phyloP scores from a whole-genome alignment of 140 eudicot genomes.

The Bidens hawaiensis region DNA sequence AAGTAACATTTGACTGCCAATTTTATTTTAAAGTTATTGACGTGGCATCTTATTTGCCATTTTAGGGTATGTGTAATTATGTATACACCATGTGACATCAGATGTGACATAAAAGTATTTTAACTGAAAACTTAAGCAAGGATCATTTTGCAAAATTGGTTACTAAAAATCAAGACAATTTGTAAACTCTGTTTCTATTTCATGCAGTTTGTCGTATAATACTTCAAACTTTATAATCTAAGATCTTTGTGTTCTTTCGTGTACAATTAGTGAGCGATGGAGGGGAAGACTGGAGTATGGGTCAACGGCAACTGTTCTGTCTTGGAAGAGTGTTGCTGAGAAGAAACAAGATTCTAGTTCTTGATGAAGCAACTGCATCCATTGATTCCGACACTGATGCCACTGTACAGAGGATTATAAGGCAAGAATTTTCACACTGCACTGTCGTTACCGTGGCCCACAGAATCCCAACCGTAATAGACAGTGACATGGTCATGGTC shows the following conservation, averaged over 20 bases:
- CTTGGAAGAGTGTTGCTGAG: constrained; percentile 71
- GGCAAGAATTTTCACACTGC: constrained; percentile 66
- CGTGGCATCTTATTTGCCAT: too few species aligned
- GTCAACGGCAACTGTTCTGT: constrained; percentile 75
- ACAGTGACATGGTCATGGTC: constrained; percentile 86
- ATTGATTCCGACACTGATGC: constrained; percentile 80
- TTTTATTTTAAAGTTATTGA: too few species aligned
- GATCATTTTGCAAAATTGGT: too few species aligned
- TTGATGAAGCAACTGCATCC: constrained; percentile 95
- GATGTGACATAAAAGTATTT: too few species aligned
- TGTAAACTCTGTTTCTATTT: too few species aligned
- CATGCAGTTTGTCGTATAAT: neutral
- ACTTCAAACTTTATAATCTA: neutral
- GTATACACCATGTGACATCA: too few species aligned
- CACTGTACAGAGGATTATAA: constrained; percentile 57
- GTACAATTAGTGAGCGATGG: constrained; percentile 71
- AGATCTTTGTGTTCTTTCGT: constrained; percentile 40
- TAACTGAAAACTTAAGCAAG: too few species aligned
- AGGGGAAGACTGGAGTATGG: constrained; percentile 86
- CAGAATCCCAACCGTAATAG: constrained; percentile 82
- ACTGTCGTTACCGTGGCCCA: constrained; percentile 83
- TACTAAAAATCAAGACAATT: too few species aligned
- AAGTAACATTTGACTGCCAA: too few species aligned
- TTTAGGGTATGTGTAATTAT: too few species aligned
- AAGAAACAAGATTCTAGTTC: constrained; percentile 64